These are phyloP conservation scores for Alternaria triticimaculans DNA, from an alignment of 2,329 filamentous ascomycete genomes.

Conservation along the genomic window DNA sequence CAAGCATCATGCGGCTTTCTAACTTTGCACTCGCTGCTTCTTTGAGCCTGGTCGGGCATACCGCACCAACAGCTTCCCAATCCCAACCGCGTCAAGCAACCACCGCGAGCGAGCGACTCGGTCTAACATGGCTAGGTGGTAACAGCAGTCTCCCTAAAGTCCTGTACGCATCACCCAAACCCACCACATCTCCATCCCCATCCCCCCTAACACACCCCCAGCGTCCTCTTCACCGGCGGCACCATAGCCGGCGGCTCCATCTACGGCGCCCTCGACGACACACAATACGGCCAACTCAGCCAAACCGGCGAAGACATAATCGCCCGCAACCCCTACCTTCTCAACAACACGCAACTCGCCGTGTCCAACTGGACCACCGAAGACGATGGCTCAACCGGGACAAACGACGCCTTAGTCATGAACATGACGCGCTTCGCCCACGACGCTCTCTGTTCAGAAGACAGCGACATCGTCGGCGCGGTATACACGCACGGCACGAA, in stretches of 20 bases:
- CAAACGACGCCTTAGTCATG: constrained; percentile 38
- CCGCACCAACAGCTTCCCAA: neutral
- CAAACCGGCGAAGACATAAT: constrained; percentile 36
- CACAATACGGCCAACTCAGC: constrained; percentile 34
- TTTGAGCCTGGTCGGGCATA: neutral
- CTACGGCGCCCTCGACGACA: constrained; percentile 39
- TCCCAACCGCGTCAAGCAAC: constrained; percentile 7
- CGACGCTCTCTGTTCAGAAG: constrained; percentile 33
- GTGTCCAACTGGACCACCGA: constrained; percentile 36
- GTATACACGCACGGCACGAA: constrained; percentile 41
- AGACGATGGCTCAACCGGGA: constrained; percentile 30
- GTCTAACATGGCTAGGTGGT: constrained; percentile 28
- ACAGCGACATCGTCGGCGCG: constrained; percentile 38
- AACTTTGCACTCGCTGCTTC: neutral
- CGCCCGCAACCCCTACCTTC: constrained; percentile 32
- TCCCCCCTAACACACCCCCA: neutral
- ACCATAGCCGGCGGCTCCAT: constrained; percentile 35
- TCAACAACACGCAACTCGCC: constrained; percentile 39
- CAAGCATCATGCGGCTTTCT: neutral
- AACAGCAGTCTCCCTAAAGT: constrained; percentile 34
- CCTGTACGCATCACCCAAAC: constrained; percentile 13
- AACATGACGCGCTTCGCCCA: constrained; percentile 41
- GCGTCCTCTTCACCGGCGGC: constrained; percentile 36
- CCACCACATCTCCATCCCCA: too few species aligned
- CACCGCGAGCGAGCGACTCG: constrained; percentile 32